These are phyloP conservation scores for Strobilomyces echinocephalus DNA, from an alignment of 768 basidiomycete genomes.

Conservation along the genomic window DNA sequence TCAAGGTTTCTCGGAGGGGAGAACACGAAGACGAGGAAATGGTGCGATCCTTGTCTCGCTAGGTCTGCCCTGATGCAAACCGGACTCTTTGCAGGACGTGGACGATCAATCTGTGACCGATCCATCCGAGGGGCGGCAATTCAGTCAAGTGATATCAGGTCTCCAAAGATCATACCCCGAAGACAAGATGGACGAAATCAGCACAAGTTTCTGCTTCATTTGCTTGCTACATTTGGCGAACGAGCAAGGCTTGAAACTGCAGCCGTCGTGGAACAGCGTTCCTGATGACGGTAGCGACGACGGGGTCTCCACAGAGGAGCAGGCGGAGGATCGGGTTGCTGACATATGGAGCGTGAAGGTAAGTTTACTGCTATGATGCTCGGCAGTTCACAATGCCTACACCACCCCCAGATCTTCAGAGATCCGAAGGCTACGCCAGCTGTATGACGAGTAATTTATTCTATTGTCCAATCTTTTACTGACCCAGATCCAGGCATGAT, in stretches of 20 bases:
- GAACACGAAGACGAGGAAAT: slow-evolving; percentile 44
- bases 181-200: slow-evolving; percentile 97
- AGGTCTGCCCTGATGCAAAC: neutral
- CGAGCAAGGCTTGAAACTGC: slow-evolving; percentile 89
- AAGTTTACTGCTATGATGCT: slow-evolving; percentile 9
- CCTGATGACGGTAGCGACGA: slow-evolving; percentile 33
- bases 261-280: slow-evolving; percentile 40
- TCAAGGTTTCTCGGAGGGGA: slow-evolving; percentile 45
- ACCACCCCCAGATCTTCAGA: slow-evolving; percentile 37
- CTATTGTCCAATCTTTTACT: slow-evolving; percentile 9
- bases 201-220: slow-evolving; percentile 99
- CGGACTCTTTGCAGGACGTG: slow-evolving; percentile 41
- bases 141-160: slow-evolving; percentile 77
- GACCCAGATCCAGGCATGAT: no score
- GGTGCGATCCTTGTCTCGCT: slow-evolving; percentile 36
- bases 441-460: slow-evolving; percentile 25
- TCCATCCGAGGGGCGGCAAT: slow-evolving; percentile 61
- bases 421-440: slow-evolving; percentile 35
- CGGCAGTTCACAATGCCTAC: neutral
- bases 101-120: slow-evolving; percentile 53
- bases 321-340: slow-evolving; percentile 49
- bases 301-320: slow-evolving; percentile 31
- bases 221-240: slow-evolving; percentile 95
- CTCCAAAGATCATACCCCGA: slow-evolving; percentile 78
- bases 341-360: slow-evolving; percentile 77